Evolutionary conservation across 2,329 filamentous ascomycete species (phyloP).

Genomic region (Scleromitrula shiraiana): DNA sequence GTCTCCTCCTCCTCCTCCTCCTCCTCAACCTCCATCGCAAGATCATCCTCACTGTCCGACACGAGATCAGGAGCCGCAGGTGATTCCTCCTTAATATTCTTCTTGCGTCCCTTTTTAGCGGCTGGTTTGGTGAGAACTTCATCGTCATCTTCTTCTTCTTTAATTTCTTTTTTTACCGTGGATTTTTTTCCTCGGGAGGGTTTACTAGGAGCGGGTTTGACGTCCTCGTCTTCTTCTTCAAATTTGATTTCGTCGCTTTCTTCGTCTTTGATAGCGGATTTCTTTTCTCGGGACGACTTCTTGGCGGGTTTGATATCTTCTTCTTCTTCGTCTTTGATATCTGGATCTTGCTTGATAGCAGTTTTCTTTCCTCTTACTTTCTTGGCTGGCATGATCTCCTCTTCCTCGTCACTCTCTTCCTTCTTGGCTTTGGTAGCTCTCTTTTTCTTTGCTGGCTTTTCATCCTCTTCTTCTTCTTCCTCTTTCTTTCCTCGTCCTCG

Average conservation of each 20-base stretch:
- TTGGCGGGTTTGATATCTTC: constrained; percentile 18
- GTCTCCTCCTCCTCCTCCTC: not conserved
- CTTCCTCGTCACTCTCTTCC: not conserved
- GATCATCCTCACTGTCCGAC: not conserved
- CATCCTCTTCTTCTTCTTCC: constrained; percentile 10
- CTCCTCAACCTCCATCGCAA: not conserved
- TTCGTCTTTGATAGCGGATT: constrained; percentile 21
- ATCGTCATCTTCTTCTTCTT: not conserved
- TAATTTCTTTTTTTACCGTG: not conserved
- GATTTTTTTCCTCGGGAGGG: not conserved
- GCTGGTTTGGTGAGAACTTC: constrained; percentile 1
- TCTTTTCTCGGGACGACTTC: constrained; percentile 22
- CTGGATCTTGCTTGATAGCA: constrained; percentile 20
- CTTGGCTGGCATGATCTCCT: constrained; percentile 1
- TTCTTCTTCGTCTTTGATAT: constrained; percentile 12
- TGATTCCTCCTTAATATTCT: not conserved
- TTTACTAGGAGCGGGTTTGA: not conserved
- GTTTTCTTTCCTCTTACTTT: constrained; percentile 14
- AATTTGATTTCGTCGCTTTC: constrained; percentile 11
- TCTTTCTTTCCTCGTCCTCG: constrained; percentile 7
- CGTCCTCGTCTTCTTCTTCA: not conserved
- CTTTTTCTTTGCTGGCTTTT: constrained; percentile 16
- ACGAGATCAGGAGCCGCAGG: not conserved
- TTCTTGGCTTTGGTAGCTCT: constrained; percentile 4
- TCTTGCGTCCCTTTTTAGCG: not conserved